Conservation (phyloP, 139 green algal species). For the Chlamydomonas schloesseri region DNA sequence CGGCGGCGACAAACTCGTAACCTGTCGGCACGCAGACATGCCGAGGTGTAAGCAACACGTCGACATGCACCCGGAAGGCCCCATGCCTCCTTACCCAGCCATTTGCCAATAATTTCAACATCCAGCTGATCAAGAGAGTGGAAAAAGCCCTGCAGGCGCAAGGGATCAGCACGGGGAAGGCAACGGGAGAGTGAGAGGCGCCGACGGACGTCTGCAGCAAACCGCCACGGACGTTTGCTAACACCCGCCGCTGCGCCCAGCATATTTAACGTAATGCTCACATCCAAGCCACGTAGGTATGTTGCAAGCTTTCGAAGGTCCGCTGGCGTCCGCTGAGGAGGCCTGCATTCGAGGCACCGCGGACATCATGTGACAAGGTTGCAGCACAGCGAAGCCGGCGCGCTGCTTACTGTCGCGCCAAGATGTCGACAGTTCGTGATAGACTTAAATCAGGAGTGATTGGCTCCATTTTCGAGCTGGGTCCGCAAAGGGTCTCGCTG, state of each 20-base stretch:
- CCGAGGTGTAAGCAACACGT: no score
- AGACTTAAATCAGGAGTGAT: no score
- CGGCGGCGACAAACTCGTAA: slow-evolving; percentile 2
- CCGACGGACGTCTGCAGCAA: neutral
- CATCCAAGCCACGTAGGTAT: slow-evolving; percentile 8
- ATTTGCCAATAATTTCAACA: slow-evolving; percentile 1
- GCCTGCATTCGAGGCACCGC: neutral
- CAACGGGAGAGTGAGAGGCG: neutral
- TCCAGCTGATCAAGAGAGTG: neutral
- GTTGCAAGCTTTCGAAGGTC: slow-evolving; percentile 1
- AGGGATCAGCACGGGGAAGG: no score
- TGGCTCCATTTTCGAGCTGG: no score
- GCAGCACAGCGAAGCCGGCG: no score
- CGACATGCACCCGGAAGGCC: neutral
- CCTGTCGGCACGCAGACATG: neutral
- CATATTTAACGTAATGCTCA: neutral
- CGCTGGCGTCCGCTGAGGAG: neutral
- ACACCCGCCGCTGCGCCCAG: no score
- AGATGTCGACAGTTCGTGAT: no score
- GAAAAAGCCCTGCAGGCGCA: slow-evolving; percentile 28
- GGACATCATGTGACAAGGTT: neutral
- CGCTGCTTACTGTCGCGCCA: no score
- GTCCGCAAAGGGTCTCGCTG: no score
- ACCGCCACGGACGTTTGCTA: no score
- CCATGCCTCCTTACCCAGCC: slow-evolving; percentile 19